Evolutionary conservation across 2,329 filamentous ascomycete genomes (phyloP), one percentile per base, ranked within the genome.

Genomic region (Colletotrichum navitas): DNA sequence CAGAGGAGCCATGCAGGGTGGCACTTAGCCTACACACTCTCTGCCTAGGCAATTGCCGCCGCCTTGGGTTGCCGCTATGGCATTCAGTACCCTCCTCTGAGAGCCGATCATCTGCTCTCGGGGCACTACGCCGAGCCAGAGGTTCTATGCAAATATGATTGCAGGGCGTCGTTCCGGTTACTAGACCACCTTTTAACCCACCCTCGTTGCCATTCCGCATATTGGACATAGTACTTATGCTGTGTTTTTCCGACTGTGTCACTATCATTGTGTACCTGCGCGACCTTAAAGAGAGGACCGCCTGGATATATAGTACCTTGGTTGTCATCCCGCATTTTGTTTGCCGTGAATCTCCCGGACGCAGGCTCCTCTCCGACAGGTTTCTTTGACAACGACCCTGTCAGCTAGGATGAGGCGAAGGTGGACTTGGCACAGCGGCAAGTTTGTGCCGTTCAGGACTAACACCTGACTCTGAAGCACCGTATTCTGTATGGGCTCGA

Each of bases 1-100:
- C 58, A 60, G 59, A 72, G 68, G 66, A 72, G 69, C 54, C 59
- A 41, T 72, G 69, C 66, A 72, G 69, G 69, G 69, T 72, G 60
- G 49, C 60, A 72, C 69, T 62, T 59, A 56, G 36, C 59, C 66
- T 72, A 72, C 65, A 61, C 45, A 51, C 59, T 49, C 62, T 41
- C 60, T 68, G 32, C 34, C 54, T 64, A 39, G 47, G 45, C 47
- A 59, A 54, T 59, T 63, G 29, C 59, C 60, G 58, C 59, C 36
- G 54, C 52, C 52, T 58, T n/a, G 43, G 63, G 32, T 52, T 54
- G 12, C 45, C 14, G 32, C 63, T 24, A n/a, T 51, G 51, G 58
- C 36, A 49, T 43, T 59, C 34, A n/a, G 41, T 24, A 43, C 14
- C 52, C 49, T 63, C 43, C 55, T 29, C 39, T 52, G 29, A 41